Percentiles rank a stretch among this genome's conserved stretches.
Evolutionary conservation across 805 yeast genomes (phyloP).

Genomic region (Starmerella powellii): DNA sequence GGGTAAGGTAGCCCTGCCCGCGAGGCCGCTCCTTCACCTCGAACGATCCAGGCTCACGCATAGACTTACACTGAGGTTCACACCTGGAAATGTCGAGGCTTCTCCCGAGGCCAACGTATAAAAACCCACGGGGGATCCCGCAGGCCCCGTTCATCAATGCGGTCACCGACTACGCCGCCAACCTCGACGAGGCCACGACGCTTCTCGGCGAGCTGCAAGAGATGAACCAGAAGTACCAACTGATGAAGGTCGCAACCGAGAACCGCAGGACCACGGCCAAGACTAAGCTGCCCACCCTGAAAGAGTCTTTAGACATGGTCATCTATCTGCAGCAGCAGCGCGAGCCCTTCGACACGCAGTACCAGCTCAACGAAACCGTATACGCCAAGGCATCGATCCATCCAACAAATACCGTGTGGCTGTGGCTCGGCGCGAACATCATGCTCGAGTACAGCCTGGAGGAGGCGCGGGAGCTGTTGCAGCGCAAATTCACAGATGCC

Average conservation of each 20-base stretch:
- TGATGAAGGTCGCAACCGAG: conserved; percentile 32
- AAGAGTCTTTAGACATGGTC: conserved; percentile 69
- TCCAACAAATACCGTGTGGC: conserved; percentile 52
- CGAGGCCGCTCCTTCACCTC: too few species aligned
- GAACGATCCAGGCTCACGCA: too few species aligned
- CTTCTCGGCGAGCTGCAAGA: conserved; percentile 71
- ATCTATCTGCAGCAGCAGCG: conserved; percentile 41
- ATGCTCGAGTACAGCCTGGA: conserved; percentile 89
- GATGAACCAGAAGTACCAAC: conserved; percentile 46
- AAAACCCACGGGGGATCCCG: conserved; percentile 92
- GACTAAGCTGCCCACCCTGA: conserved; percentile 80
- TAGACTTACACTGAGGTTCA: too few species aligned
- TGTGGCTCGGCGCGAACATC: conserved; percentile 98
- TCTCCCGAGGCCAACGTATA: conserved; percentile 22
- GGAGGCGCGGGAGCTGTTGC: conserved; percentile 68
- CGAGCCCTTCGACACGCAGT: conserved; percentile 55
- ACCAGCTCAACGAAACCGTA: conserved; percentile 85
- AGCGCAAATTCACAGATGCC: conserved; percentile 51
- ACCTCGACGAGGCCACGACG: conserved; percentile 55
- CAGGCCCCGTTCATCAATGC: conserved; percentile 87
- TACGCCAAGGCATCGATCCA: conserved; percentile 70
- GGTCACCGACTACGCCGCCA: conserved; percentile 61
- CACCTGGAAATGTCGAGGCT: conserved; percentile 15
- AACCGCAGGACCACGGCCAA: conserved; percentile 37
- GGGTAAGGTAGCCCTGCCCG: not conserved